Percentiles rank a stretch among this genome's conserved stretches.
Conservation (phyloP, 192 early-diverging fungal species). For the Mortierella hygrophila region DNA sequence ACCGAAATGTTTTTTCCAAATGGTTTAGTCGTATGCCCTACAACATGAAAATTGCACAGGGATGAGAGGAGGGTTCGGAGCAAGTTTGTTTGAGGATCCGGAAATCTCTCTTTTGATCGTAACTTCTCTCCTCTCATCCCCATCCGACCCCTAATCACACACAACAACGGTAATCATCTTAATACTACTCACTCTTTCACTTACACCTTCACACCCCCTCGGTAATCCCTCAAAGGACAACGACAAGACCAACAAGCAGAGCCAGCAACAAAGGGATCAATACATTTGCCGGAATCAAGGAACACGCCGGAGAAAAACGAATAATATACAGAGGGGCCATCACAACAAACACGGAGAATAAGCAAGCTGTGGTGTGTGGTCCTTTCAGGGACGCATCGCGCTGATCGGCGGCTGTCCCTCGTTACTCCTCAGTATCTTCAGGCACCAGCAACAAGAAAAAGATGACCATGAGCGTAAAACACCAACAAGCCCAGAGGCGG, state of each 20-base stretch:
- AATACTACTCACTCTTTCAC: neutral
- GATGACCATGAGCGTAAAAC: neutral
- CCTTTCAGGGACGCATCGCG: neutral
- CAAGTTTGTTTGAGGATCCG: too few relatives aligned
- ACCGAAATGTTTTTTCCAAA: too few relatives aligned
- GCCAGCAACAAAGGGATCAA: neutral
- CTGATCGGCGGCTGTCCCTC: neutral
- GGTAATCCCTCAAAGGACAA: neutral
- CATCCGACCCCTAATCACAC: constrained; percentile 5
- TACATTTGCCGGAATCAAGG: neutral
- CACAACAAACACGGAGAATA: constrained; percentile 2
- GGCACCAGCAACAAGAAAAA: neutral
- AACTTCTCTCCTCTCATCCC: constrained; percentile 7
- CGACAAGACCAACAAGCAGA: neutral
- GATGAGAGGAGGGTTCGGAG: too few relatives aligned
- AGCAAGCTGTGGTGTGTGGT: neutral
- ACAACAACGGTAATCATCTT: constrained; percentile 18
- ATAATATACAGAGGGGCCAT: neutral
- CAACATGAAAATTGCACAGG: too few relatives aligned
- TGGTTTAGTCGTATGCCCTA: too few relatives aligned
- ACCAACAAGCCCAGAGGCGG: neutral
- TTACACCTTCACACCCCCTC: neutral
- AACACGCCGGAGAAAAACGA: constrained; percentile 4
- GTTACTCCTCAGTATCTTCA: neutral
- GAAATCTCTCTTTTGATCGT: constrained; percentile 6